Evolutionary conservation across 257 asterid genomes (phyloP).

Genomic region (Nicotiana otophora): DNA sequence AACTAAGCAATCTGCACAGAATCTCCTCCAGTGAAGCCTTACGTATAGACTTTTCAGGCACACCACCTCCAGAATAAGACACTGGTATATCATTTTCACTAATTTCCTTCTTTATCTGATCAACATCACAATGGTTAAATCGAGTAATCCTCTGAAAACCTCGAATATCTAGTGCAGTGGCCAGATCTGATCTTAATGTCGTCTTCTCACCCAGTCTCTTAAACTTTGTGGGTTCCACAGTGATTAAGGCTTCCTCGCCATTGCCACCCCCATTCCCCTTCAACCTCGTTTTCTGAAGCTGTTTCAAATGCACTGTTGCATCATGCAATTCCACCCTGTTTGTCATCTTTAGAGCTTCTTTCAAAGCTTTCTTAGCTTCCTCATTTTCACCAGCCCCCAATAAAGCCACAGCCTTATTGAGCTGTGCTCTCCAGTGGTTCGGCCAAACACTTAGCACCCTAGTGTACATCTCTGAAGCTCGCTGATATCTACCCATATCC

Average conservation of each 20-base stretch:
- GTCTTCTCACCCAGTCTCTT: conserved; percentile 75
- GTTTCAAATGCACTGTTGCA: conserved; percentile 85
- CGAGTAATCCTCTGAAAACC: conserved; percentile 88
- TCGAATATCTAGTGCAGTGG: conserved; percentile 74
- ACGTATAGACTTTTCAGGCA: conserved; percentile 78
- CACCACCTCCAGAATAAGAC: conserved; percentile 72
- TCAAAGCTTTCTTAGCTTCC: conserved; percentile 90
- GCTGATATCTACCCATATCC: conserved; percentile 98
- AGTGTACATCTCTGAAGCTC: conserved; percentile 98
- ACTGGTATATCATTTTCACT: conserved; percentile 68
- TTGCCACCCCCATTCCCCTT: conserved; percentile 59
- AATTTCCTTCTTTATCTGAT: conserved; percentile 76
- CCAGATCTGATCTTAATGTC: conserved; percentile 56
- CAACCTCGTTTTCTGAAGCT: conserved; percentile 76
- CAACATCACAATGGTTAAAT: conserved; percentile 76
- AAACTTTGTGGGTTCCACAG: conserved; percentile 68
- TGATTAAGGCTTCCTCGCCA: conserved; percentile 65
- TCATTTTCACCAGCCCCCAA: conserved; percentile 95
- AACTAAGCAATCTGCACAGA: conserved; percentile 58
- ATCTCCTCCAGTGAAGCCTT: conserved; percentile 89
- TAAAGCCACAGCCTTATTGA: conserved; percentile 85
- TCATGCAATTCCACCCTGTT: conserved; percentile 91
- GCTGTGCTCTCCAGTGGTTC: conserved; percentile 95
- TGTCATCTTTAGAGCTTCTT: conserved; percentile 94
- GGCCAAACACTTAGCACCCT: conserved; percentile 95